Evolutionary conservation across 306 rosid species (phyloP).

Genomic region (Gillenia trifoliata): DNA sequence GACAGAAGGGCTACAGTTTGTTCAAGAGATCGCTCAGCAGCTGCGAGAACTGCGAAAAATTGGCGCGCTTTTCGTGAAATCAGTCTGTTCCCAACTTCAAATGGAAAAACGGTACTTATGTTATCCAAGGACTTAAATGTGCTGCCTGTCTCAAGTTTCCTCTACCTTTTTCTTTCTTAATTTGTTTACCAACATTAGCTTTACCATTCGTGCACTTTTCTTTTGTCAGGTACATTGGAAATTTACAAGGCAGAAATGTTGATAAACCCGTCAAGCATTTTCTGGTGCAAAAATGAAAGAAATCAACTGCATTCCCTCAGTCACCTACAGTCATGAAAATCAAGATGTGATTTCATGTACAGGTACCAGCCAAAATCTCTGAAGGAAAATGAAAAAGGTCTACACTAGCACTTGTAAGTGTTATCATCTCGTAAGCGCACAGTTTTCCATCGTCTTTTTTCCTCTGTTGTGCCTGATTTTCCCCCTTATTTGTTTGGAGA

Average conservation of each 20-base stretch:
- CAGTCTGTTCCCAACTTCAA: conserved; percentile 20
- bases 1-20: conserved; percentile 49
- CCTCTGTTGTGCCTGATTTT: background rate
- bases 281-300: conserved; percentile 3
- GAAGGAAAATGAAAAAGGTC: background rate
- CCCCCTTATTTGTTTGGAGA: background rate
- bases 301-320: conserved; percentile 12
- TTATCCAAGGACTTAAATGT: background rate
- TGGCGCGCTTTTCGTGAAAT: conserved; percentile 38
- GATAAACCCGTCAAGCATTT: background rate
- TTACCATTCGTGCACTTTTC: conserved; percentile 2
- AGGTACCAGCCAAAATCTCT: background rate
- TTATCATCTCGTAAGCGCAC: background rate
- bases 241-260: conserved; percentile 7
- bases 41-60: conserved; percentile 55
- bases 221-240: conserved; percentile 27
- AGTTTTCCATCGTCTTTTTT: background rate
- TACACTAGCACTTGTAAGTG: background rate
- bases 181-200: background rate
- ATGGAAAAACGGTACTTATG: conserved; percentile 19
- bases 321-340: conserved; percentile 10
- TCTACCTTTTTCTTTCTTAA: background rate
- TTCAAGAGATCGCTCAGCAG: conserved; percentile 59
- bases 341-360: conserved; percentile 14
- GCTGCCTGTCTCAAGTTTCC: too few species aligned